A percentile compares a stretch with the other conserved stretches of the same genome.
These are phyloP conservation scores for Bruguiera sexangula DNA, from an alignment of 345 rosid genomes.

Conservation along the genomic window DNA sequence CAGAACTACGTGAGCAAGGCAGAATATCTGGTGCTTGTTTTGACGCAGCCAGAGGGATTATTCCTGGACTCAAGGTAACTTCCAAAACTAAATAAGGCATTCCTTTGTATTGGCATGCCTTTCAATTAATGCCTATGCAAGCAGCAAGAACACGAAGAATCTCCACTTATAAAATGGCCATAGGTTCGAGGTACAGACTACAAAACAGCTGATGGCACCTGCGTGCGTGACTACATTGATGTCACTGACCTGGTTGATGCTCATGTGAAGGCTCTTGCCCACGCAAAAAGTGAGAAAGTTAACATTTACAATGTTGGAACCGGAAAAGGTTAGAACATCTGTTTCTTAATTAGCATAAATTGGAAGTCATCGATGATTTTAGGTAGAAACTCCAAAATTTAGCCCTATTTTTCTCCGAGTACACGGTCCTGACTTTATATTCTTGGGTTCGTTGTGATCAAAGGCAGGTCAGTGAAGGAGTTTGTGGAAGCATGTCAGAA, in stretches of 20 bases:
- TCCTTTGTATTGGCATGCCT: no score
- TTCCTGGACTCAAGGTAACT: constrained; percentile 75
- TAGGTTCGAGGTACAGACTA: constrained; percentile 98
- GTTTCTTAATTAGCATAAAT: no score
- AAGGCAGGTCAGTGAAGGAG: constrained; percentile 93
- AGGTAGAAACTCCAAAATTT: no score
- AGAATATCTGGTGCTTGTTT: constrained; percentile 97
- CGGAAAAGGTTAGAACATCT: constrained; percentile 49
- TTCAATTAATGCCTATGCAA: background rate
- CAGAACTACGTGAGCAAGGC: constrained; percentile 97
- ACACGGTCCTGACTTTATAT: no score
- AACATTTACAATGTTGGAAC: constrained; percentile 98
- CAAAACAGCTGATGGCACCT: constrained; percentile 84
- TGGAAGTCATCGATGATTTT: no score
- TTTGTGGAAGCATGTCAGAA: constrained; percentile 95
- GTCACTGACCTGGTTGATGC: constrained; percentile 99
- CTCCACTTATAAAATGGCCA: background rate
- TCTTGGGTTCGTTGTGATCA: background rate
- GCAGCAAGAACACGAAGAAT: background rate
- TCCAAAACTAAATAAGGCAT: background rate
- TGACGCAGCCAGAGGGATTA: constrained; percentile 94
- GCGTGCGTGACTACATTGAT: constrained; percentile 91
- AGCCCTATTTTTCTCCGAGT: no score
- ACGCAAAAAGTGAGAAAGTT: constrained; percentile 60
- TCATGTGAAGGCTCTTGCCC: constrained; percentile 88